Conservation (phyloP, 139 green algal species). For the Auxenochlorella protothecoides region DNA sequence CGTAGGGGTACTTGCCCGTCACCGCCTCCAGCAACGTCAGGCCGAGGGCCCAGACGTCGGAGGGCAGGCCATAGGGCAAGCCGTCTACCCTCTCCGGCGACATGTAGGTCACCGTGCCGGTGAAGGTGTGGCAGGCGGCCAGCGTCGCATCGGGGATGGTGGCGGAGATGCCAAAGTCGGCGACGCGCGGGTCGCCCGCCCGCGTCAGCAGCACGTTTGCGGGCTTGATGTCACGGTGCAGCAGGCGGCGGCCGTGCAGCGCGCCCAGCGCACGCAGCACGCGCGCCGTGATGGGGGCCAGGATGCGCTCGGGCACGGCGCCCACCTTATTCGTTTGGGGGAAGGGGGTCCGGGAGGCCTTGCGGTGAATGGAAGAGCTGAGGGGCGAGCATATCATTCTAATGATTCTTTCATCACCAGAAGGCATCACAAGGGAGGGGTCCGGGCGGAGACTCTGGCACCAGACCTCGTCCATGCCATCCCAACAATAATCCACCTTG, state of each 20-base stretch:
- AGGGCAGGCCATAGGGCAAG: conserved; percentile 65
- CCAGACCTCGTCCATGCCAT: conserved; percentile 32
- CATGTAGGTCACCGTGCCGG: conserved; percentile 97
- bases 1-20: conserved; percentile 83
- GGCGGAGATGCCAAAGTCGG: conserved; percentile 90
- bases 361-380: not conserved
- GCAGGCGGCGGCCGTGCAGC: conserved; percentile 2
- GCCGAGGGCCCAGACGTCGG: conserved; percentile 82
- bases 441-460: not conserved
- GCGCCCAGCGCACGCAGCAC: conserved; percentile 2
- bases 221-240: conserved; percentile 9
- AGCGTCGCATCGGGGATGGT: conserved; percentile 64
- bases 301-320: conserved; percentile 62
- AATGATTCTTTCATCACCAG: no score
- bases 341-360: not conserved
- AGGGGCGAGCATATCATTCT: not conserved
- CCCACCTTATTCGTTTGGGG: conserved; percentile 14
- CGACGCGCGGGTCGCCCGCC: conserved; percentile 31
- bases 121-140: conserved; percentile 74
- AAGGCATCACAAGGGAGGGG: not conserved
- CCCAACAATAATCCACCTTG: no score
- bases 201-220: conserved; percentile 1
- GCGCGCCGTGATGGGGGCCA: conserved; percentile 59
- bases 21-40: conserved; percentile 81
- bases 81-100: conserved; percentile 87